phyloP scores from a whole-genome alignment of 768 basidiomycete genomes.

The Hirschioporus abietinus region DNA sequence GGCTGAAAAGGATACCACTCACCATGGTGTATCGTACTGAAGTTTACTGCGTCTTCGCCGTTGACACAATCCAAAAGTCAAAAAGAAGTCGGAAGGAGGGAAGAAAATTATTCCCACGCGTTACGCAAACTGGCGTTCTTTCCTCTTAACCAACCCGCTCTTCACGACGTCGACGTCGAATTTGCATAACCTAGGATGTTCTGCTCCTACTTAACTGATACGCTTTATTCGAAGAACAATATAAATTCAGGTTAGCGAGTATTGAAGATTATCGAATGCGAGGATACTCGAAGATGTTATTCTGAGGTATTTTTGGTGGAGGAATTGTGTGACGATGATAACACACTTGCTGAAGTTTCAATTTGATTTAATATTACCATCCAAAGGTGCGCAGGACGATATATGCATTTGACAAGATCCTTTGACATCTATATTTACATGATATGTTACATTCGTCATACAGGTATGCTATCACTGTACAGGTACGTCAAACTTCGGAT shows the following conservation, averaged over 20 bases:
- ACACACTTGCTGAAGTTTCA: neutral
- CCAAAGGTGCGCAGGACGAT: neutral
- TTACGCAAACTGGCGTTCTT: neutral
- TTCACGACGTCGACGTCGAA: neutral
- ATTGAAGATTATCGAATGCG: too few species aligned
- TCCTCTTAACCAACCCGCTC: too few species aligned
- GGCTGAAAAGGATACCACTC: neutral
- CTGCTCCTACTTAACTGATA: neutral
- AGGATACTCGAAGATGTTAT: too few species aligned
- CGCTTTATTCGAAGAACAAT: neutral
- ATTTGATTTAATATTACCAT: neutral
- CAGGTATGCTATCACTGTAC: too few species aligned
- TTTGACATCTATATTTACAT: neutral
- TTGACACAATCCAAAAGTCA: too few species aligned
- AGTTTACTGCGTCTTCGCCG: neutral
- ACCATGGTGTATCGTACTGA: neutral
- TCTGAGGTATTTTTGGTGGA: too few species aligned
- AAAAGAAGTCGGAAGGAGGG: too few species aligned
- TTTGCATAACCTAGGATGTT: neutral
- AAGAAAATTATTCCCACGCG: neutral
- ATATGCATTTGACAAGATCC: too few species aligned
- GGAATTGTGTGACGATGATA: too few species aligned
- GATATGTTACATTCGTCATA: neutral
- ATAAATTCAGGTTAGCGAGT: too few species aligned
- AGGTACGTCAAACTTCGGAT: too few species aligned